Evolutionary conservation across 2,329 filamentous ascomycete species (phyloP), one percentile per base, ranked within the genome.

Genomic region (Cytospora paraplurivora): DNA sequence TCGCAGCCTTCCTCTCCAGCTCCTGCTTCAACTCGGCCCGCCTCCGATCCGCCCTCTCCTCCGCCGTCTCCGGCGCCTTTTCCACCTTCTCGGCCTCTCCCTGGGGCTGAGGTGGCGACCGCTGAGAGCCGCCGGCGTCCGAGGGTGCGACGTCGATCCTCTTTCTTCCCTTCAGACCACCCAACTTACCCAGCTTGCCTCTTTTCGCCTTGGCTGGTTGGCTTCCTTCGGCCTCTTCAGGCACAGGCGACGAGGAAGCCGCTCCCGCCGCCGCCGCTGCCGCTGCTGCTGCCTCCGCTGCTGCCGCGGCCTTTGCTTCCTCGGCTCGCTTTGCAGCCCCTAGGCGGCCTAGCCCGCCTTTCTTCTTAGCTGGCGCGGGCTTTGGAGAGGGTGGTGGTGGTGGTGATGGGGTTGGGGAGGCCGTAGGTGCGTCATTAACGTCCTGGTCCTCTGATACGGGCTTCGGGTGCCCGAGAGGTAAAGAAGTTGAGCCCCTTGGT

Each of bases 11-110:
- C 64, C 71, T 79, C 67, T 84, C 78, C 15, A 84, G 72, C 41
- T 85, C 81, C 62, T 74, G 76, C 62, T 82, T 79, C 34, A 84
- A 72, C 67, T 85, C 81, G n/a, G 78, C 76, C 56, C 83, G 76
- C 65, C 79, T 81, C 41, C 81, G 75, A 63, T 83, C 79, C 3
- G 82, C 81, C 33, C 78, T 73, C 57, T 82, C 79, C 66, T 76
- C 73, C 3, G 79, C 79, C 0, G 76, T 79, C 66, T 81, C 79
- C 62, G 44, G 44, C 12, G 77, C 76, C 34, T 71, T 69, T 57
- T 73, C 70, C 15, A 74, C 69, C 66, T 75, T 72, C 19, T 68
- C 53, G 49, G 73, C 62, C 35, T 71, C 68, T n/a, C 27, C 32
- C 37, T 41, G 50, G 1, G 51, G 27, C 2, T 17, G 17, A 8